A percentile compares a stretch with the other conserved stretches of the same genome.
These are phyloP conservation scores for Nakaseomyces delphensis DNA, from an alignment of 1,139 yeast genomes.

Conservation along the genomic window DNA sequence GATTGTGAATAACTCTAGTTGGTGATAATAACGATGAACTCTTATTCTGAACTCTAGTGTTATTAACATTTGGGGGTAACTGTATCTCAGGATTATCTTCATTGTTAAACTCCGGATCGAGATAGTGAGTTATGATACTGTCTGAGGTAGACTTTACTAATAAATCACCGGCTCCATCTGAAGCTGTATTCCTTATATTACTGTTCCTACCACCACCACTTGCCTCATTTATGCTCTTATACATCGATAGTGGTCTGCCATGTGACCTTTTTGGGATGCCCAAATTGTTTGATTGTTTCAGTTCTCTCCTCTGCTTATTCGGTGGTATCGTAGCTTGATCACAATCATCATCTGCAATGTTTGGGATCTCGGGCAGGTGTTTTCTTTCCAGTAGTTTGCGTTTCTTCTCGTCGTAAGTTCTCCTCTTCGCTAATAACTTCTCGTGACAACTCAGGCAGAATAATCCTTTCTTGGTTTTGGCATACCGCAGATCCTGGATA, in stretches of 20 bases:
- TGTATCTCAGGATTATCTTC: background rate
- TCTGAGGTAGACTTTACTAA: constrained; percentile 3
- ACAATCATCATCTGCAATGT: constrained; percentile 1
- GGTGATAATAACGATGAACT: background rate
- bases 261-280: constrained; percentile 4
- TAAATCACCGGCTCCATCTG: background rate
- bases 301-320: background rate
- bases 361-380: constrained; percentile 4
- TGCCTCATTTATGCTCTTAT: background rate
- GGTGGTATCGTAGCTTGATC: background rate
- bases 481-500: constrained; percentile 85
- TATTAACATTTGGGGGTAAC: background rate
- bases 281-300: background rate
- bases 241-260: constrained; percentile 1
- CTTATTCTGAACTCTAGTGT: background rate
- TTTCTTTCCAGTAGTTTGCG: constrained; percentile 13
- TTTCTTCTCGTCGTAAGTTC: constrained; percentile 35
- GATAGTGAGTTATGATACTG: constrained; percentile 1
- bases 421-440: constrained; percentile 44
- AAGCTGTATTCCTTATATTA: background rate
- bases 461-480: constrained; percentile 86
- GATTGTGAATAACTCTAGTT: background rate
- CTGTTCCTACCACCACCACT: background rate
- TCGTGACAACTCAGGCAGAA: constrained; percentile 94
- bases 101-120: background rate